Evolutionary conservation across 169 alveolate genomes (phyloP).

Genomic region (Plasmodium vinckei): DNA sequence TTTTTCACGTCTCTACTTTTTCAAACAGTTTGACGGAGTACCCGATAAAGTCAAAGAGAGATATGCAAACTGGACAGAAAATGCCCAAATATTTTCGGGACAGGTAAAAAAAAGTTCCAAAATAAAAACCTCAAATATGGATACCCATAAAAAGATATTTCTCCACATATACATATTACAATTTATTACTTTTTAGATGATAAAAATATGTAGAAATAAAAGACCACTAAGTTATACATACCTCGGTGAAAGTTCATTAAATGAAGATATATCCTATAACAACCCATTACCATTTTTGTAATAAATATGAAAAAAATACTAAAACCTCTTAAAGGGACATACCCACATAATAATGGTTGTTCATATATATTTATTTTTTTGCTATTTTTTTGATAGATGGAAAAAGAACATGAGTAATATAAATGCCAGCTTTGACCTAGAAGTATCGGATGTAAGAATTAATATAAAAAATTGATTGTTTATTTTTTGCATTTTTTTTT

Average conservation of each 20-base stretch:
- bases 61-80: slow-evolving; percentile 59
- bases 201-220: slow-evolving; percentile 63
- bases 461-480: neutral
- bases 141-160: neutral
- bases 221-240: slow-evolving; percentile 53
- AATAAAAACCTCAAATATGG: neutral
- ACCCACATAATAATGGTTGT: neutral
- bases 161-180: neutral
- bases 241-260: slow-evolving; percentile 34
- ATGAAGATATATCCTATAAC: slow-evolving; percentile 52
- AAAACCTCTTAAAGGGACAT: too few relatives aligned
- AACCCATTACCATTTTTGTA: slow-evolving; percentile 45
- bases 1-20: neutral
- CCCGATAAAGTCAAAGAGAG: slow-evolving; percentile 68
- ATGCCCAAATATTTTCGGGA: slow-evolving; percentile 66
- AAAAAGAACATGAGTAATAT: slow-evolving; percentile 62
- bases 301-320: neutral
- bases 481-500: neutral
- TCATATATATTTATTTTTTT: neutral
- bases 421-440: slow-evolving; percentile 28
- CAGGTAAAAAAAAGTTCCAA: slow-evolving; percentile 16
- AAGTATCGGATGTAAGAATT: slow-evolving; percentile 29
- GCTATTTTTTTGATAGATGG: slow-evolving; percentile 22
- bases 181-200: slow-evolving; percentile 31
- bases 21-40: slow-evolving; percentile 60